phyloP scores from a whole-genome alignment of 371 early-diverging fungal genomes.

The Chytridium lagenaria region DNA sequence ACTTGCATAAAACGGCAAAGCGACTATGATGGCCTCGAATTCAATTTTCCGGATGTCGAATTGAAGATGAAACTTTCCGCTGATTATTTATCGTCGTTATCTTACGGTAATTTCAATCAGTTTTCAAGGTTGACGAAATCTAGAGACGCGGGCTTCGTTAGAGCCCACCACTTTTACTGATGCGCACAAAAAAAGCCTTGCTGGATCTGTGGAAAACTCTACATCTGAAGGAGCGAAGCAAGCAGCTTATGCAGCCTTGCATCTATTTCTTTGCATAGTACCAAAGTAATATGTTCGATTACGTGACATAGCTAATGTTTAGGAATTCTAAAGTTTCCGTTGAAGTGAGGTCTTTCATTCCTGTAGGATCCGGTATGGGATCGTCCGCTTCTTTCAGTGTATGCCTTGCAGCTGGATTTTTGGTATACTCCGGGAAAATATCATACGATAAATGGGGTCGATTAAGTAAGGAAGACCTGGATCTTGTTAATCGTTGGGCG shows the following conservation, averaged over 20 bases:
- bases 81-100: not conserved
- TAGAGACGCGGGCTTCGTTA: too few species aligned
- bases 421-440: slow-evolving; percentile 42
- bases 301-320: not conserved
- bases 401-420: slow-evolving; percentile 75
- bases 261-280: slow-evolving; percentile 35
- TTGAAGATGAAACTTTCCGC: not conserved
- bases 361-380: slow-evolving; percentile 96
- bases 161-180: not conserved
- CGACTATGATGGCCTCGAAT: slow-evolving; percentile 45
- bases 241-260: slow-evolving; percentile 57
- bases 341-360: slow-evolving; percentile 75
- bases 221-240: slow-evolving; percentile 53
- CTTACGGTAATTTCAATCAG: too few species aligned
- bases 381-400: slow-evolving; percentile 94
- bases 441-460: not conserved
- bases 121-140: too few species aligned
- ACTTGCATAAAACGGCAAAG: slow-evolving; percentile 45
- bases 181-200: slow-evolving; percentile 21
- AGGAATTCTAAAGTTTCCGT: slow-evolving; percentile 31
- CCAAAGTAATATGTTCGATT: not conserved
- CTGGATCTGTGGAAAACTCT: slow-evolving; percentile 3
- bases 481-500: slow-evolving; percentile 82
- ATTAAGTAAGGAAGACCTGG: slow-evolving; percentile 34
- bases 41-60: slow-evolving; percentile 60